Conservation (phyloP, 495 filamentous ascomycete genomes). For the Aeminium ludgeri region DNA sequence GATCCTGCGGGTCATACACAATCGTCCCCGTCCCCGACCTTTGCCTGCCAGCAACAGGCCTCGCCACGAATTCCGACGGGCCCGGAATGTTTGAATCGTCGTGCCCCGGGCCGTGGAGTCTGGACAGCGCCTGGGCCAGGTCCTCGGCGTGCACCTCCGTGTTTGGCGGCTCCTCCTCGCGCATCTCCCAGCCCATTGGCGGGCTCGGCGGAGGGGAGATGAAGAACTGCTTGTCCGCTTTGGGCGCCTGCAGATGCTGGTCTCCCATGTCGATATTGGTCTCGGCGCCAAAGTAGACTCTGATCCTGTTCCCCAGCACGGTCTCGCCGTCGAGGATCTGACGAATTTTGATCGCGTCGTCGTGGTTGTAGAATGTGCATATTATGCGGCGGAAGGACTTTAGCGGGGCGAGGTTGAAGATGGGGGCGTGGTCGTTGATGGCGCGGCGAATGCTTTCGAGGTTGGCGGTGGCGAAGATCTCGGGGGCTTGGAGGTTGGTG, state of each 20-base stretch:
- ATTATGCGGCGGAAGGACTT: constrained; percentile 86
- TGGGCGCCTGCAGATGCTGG: constrained; percentile 62
- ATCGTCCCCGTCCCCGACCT: constrained; percentile 47
- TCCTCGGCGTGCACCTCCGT: constrained; percentile 85
- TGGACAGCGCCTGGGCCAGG: constrained; percentile 60
- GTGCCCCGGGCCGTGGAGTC: constrained; percentile 34
- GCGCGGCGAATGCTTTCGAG: constrained; percentile 58
- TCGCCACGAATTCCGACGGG: no score
- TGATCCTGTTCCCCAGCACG: constrained; percentile 51
- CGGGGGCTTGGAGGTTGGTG: constrained; percentile 53
- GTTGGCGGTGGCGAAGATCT: constrained; percentile 63
- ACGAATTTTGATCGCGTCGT: constrained; percentile 57
- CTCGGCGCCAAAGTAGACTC: constrained; percentile 77
- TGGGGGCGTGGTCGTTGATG: constrained; percentile 47
- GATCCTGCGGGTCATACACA: constrained; percentile 59
- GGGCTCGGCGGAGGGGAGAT: constrained; percentile 86
- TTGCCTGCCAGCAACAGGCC: constrained; percentile 21
- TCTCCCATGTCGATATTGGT: constrained; percentile 49
- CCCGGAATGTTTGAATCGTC: no score
- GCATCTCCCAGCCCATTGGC: constrained; percentile 84
- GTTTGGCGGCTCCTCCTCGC: constrained; percentile 80
- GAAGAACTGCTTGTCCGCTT: constrained; percentile 85
- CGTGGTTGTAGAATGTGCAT: constrained; percentile 61
- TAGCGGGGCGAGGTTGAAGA: constrained; percentile 81
- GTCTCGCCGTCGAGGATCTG: constrained; percentile 51